Evolutionary conservation across 2,329 filamentous ascomycete species (phyloP), one percentile per base, ranked within the genome.

Genomic region (Alternaria brassicicola): DNA sequence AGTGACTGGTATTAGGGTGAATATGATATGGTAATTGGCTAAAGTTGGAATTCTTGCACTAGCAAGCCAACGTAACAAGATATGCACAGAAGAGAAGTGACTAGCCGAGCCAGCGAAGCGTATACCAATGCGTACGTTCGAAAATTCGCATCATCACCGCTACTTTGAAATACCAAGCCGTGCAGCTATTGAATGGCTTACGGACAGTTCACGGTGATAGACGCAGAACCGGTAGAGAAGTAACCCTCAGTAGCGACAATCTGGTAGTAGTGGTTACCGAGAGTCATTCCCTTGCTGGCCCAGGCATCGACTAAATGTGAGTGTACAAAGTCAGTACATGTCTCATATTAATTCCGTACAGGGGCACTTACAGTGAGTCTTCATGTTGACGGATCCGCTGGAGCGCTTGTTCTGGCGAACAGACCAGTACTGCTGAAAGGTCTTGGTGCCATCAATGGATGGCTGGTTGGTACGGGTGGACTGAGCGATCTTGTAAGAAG

Each of bases 401-500:
- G 60, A 67, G 36, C 74, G 69, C 69, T 76, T 75, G 55, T 64
- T 64, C 47, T 65, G 55, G 49, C 74, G 70, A 52, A 77, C 72
- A 52, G 71, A 75, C 82, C 80, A 84, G 76, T 79, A 85, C 75
- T 85, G 83, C 69, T 81, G 74, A 69, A 85, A 85, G 50, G 81
- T 84, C 43, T 66, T 61, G 28, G 80, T 84, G 36, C 83, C 83
- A 36, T 80, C 72, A 49, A 84, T 84, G 45, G 78, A 81, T n/a
- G 82, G 82, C 50, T 75, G 72, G 63, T 84, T 81, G 63, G 66
- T 64, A 33, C 73, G 72, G 39, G 68, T 71, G 38, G 61, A 63
- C 52, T 67, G 59, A 4, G 66, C 68, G 48, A 77, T 73, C 61
- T 69, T 70, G 68, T 77, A 77, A 36, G 61, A 63, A 25, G 63